Conservation (phyloP, 1,139 yeast genomes). For the Lodderomyces margitis region DNA sequence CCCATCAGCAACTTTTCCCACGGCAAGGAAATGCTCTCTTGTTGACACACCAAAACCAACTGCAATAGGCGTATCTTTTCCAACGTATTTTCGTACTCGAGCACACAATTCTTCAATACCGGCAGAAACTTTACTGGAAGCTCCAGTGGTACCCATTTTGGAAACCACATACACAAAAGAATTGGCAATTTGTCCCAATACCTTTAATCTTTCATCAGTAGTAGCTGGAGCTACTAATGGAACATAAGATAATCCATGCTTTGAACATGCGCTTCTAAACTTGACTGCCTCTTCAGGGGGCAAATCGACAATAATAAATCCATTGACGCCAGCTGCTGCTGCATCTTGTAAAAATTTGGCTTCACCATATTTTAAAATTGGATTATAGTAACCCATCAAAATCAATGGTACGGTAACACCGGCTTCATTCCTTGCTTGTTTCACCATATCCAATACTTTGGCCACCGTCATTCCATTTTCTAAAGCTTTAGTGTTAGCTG, state of each 20-base stretch:
- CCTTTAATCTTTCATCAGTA: constrained; percentile 78
- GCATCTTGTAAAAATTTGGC: constrained; percentile 74
- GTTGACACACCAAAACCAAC: constrained; percentile 98
- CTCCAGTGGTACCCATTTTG: constrained; percentile 98
- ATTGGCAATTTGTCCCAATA: constrained; percentile 83
- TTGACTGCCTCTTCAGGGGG: constrained; percentile 97
- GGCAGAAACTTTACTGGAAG: constrained; percentile 59
- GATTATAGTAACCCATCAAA: constrained; percentile 97
- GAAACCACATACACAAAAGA: constrained; percentile 95
- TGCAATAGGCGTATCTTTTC: constrained; percentile 79
- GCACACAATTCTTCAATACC: constrained; percentile 68
- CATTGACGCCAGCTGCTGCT: constrained; percentile 88
- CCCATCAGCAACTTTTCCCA: constrained; percentile 83
- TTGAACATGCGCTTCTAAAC: constrained; percentile 71
- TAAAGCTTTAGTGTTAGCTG: constrained; percentile 75
- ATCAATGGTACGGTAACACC: constrained; percentile 90
- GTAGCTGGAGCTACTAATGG: constrained; percentile 98
- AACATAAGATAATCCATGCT: constrained; percentile 73
- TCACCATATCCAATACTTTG: constrained; percentile 66
- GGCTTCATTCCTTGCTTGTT: constrained; percentile 74
- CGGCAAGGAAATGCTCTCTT: constrained; percentile 81
- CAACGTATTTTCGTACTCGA: constrained; percentile 72
- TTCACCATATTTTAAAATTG: constrained; percentile 88
- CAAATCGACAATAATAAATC: constrained; percentile 88
- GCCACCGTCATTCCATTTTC: constrained; percentile 76